Evolutionary conservation across 2,329 filamentous ascomycete genomes (phyloP), one percentile per base, ranked within the genome.

Genomic region (Verticillium zaregamsianum): DNA sequence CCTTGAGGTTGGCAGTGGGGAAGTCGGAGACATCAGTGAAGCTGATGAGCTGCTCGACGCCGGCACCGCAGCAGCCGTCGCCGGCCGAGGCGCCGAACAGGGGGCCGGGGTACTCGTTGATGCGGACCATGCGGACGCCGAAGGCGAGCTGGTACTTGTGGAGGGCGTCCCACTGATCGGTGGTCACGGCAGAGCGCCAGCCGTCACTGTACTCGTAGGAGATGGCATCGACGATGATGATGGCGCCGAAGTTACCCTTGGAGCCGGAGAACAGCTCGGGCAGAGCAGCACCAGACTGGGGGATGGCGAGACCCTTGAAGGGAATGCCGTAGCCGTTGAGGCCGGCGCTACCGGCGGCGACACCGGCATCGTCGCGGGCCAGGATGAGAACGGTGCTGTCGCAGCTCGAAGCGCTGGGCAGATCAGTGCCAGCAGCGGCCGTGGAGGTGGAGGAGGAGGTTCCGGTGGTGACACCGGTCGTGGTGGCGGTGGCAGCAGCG

Each of bases 241-340:
- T 86, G 58, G 82, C 84, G 25, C 84, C 85, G 67, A 82, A 88
- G 55, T 57, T 33, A 17, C 55, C 55, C 69, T 85, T 86, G 0
- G 74, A 66, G 3, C 77, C 78, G n/a, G 76, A 74, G 67, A 82
- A 86, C 35, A 88, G 77, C 0, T 72, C 64, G 1, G 86, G 86
- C 33, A 88, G 78, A 20, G 73, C 66, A 6, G 77, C 73, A 15
- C 85, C 85, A 6, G 69, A 66, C 66, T 83, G 76, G 7, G 84
- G 84, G n/a, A 88, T 82, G 23, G 81, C 65, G 11, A 87, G 68
- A 5, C 80, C 76, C 66, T 86, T 74, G 67, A 79, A 87, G 1
- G 85, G 84, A 64, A 88, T 88, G 35, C 84, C 85, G 67, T 88
- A 88, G 62, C 77, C 84, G 67, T 85, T 81, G 12, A 88, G 77